These are phyloP conservation scores for Penicillium fuscoglaucum DNA, from an alignment of 2,329 filamentous ascomycete genomes.

Conservation along the genomic window DNA sequence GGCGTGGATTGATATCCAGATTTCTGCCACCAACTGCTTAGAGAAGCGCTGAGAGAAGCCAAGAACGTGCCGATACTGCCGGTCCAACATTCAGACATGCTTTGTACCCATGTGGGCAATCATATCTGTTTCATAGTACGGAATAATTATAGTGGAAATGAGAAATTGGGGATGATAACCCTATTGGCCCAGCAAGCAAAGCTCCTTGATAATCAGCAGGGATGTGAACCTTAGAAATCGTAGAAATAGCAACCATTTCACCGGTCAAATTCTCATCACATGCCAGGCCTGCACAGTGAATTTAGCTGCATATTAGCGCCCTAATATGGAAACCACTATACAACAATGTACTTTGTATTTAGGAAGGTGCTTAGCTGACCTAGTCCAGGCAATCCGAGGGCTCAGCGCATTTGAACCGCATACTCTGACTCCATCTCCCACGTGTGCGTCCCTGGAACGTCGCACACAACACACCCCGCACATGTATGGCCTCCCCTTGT, in stretches of 20 bases:
- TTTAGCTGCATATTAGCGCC: not conserved
- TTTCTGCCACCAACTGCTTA: not conserved
- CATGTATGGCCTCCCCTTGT: not conserved
- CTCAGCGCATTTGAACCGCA: not conserved
- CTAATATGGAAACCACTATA: not conserved
- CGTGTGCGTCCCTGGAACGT: slow-evolving; percentile 7
- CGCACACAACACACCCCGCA: slow-evolving; percentile 7
- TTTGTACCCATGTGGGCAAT: not conserved
- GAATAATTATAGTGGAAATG: not conserved
- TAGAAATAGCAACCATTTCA: slow-evolving; percentile 16
- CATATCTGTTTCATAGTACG: not conserved
- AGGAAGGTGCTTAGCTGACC: not conserved
- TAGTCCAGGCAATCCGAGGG: not conserved
- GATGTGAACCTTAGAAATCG: slow-evolving; percentile 11
- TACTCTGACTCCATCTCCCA: not conserved
- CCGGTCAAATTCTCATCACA: slow-evolving; percentile 16
- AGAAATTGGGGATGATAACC: not conserved
- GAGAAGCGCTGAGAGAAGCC: not conserved
- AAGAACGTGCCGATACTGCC: not conserved
- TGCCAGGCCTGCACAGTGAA: not conserved
- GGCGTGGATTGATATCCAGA: not conserved
- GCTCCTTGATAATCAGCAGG: slow-evolving; percentile 7
- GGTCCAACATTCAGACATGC: not conserved
- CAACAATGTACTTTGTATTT: not conserved
- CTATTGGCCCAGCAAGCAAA: not conserved